A percentile compares a stretch with the other conserved stretches of the same genome.
Conservation (phyloP, 73 alveolate species). For the Tetrahymena borealis region DNA sequence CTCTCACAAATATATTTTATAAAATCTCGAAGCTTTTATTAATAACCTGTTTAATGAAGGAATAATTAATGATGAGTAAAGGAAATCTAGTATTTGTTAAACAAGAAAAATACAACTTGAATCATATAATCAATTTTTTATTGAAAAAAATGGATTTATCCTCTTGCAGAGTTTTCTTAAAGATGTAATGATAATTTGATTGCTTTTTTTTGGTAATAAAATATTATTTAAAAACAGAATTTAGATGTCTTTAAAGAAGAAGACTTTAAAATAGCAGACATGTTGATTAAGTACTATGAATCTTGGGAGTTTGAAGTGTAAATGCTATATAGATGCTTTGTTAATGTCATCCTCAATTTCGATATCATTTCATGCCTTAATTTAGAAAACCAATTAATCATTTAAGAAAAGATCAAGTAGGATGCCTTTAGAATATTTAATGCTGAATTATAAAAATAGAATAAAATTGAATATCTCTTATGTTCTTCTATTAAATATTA, state of each 20-base stretch:
- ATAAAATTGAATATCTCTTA: not conserved
- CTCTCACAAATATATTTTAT: not conserved
- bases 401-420: not conserved
- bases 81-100: not conserved
- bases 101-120: not conserved
- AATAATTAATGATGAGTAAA: not conserved
- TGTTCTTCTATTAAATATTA: not conserved
- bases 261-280: not conserved
- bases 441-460: not conserved
- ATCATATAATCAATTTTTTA: not conserved
- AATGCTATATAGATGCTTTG: not conserved
- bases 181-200: not conserved
- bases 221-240: not conserved
- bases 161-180: not conserved
- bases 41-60: not conserved
- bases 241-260: not conserved
- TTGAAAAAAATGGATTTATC: not conserved
- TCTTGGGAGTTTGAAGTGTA: not conserved
- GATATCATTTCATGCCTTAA: not conserved
- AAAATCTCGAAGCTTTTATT: not conserved
- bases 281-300: not conserved
- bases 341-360: not conserved
- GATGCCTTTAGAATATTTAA: not conserved
- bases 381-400: not conserved
- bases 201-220: too few species aligned